phyloP scores from a whole-genome alignment of 176 grass and related monocot genomes.

The Phragmites australis region DNA sequence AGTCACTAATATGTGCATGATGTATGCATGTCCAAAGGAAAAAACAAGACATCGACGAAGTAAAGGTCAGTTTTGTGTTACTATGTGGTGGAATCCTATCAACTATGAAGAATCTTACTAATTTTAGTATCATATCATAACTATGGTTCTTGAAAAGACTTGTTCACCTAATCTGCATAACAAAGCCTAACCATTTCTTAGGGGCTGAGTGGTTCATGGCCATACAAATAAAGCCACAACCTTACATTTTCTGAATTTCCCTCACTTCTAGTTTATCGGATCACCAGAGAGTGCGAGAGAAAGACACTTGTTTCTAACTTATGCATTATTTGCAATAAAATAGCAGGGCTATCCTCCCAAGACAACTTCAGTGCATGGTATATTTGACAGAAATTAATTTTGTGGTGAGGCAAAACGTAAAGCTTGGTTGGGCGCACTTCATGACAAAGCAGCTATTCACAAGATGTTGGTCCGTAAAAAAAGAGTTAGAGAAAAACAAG shows the following conservation, averaged over 20 bases:
- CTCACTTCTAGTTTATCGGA: neutral
- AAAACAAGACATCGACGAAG: neutral
- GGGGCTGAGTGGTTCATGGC: neutral
- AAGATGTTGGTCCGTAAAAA: no score
- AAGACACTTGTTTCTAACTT: neutral
- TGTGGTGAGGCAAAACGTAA: neutral
- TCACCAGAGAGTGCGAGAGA: neutral
- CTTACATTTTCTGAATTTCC: neutral
- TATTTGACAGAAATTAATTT: neutral
- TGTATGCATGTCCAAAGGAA: neutral
- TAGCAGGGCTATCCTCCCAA: neutral
- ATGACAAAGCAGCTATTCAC: neutral
- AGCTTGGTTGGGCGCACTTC: neutral
- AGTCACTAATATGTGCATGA: neutral
- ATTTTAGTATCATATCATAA: neutral
- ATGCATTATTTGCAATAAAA: neutral
- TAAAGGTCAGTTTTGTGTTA: neutral
- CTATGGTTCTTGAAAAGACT: neutral
- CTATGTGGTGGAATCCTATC: no score
- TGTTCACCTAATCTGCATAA: neutral
- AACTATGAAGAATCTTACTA: neutral
- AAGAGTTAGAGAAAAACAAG: no score
- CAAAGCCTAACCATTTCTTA: neutral
- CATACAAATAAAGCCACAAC: neutral
- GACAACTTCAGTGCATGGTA: no score